Base-by-base conservation (phyloP, 1,284 basidiomycete species). In the Leccinum ponderosum region DNA sequence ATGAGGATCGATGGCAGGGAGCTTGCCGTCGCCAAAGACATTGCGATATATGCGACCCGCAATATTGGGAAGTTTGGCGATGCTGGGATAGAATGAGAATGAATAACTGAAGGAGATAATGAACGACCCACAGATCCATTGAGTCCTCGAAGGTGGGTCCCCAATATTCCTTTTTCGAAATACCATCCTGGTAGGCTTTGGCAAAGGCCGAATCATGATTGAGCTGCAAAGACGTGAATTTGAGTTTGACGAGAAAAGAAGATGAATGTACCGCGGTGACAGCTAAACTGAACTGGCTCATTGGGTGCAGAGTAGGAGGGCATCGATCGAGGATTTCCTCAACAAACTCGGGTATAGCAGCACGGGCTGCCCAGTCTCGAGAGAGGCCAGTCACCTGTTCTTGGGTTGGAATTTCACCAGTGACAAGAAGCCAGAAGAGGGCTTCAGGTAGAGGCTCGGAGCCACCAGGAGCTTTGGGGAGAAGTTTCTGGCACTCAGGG, bases 201-300 rank as follows among this genome's bases (percentile, higher is more conserved):
- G 97, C 95, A 74, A 98, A 98, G 60, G 94, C 93, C 27, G 95
- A 98, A 80, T 98, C 91, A 78, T 98, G 96, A 84, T 97, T 98
- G 62, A 95, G 85, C 92, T 91, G 65, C 35, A 59, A 65, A 48
- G 35, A 42, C 33, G 20, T 58, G 27, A 59, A 51, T 52, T 33
- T 8, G 5, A 59, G 31, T 55, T 35, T 5, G n/a, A 35, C 44
- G 20, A 11, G 51, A 33, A 62, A 62, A 52, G 64, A 56, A 29
- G n/a, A 17, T 61, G 14, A 35, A 81, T 87, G 65, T 76, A 95
- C 93, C 52, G 95, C 94, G 68, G 94, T 96, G 68, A 96, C 93
- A 65, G 95, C 95, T 73, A 97, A 82, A 75, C 90, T 90, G 81
- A 98, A 97, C 80, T 98, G 95, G 77, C 90, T 93, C 95, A 97